Conservation (phyloP, 106 monocot species). For the Posidonia australis region DNA sequence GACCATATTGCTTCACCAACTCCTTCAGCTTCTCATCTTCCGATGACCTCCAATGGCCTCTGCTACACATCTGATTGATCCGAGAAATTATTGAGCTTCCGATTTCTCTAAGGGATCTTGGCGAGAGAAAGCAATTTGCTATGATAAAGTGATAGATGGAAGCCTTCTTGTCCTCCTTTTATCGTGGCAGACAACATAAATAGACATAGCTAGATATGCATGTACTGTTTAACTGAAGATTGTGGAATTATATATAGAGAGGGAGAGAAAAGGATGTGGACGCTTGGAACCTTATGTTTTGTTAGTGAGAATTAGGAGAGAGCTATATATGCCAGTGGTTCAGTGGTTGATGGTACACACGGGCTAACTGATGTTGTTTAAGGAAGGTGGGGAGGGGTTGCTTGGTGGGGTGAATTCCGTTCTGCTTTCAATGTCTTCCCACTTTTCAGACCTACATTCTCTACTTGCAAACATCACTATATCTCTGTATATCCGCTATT, state of each 20-base stretch:
- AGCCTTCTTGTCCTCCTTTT: too few species aligned
- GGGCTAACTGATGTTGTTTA: background rate
- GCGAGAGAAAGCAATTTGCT: background rate
- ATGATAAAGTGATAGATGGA: too few species aligned
- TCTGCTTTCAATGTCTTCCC: slow-evolving; percentile 53
- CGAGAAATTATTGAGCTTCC: background rate
- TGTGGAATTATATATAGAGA: background rate
- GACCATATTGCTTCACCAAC: slow-evolving; percentile 35
- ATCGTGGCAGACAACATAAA: too few species aligned
- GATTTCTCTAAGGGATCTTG: background rate
- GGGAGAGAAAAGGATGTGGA: background rate
- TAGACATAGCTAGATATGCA: too few species aligned
- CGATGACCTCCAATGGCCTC: slow-evolving; percentile 57
- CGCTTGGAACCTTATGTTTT: slow-evolving; percentile 1
- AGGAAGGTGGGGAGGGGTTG: slow-evolving; percentile 25
- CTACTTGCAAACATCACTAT: too few species aligned
- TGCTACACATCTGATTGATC: slow-evolving; percentile 35
- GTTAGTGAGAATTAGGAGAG: slow-evolving; percentile 29
- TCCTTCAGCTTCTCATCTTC: slow-evolving; percentile 59
- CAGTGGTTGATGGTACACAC: slow-evolving; percentile 22
- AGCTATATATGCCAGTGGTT: slow-evolving; percentile 18
- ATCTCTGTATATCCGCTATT: too few species aligned
- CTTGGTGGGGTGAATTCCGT: slow-evolving; percentile 66
- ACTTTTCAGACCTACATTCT: slow-evolving; percentile 66
- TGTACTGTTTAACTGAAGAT: background rate